Base-by-base conservation (phyloP, 148 eudicot genomes). In the Cornus suecica region DNA sequence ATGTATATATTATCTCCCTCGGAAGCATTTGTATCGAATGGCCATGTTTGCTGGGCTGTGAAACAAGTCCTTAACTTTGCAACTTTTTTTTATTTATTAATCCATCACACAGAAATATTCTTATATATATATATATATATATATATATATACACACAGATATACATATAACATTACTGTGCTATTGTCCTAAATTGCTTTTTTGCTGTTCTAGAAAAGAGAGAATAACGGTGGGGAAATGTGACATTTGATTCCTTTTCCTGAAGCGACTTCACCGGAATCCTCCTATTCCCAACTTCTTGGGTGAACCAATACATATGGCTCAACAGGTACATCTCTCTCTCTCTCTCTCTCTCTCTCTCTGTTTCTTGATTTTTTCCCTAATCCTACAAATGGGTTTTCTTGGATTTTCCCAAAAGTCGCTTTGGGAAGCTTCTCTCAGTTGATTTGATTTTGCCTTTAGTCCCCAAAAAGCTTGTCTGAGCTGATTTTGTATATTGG, bases 281-380 rank as follows among this genome's bases (percentile, higher is more conserved):
- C 52, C 25, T 34, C 20, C 52, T 54, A 26, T 54, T 14, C 70
- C 68, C 10, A 20, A 7, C 27, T 29, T 2, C 52, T 2, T 56
- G 30, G 25, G 66, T 2, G 26, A 70, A 30, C 16, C 22, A 29
- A 27, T 63, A 54, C 29, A 70, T 37, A 82, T 74, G 85, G 81
- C 76, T 75, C 81, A 74, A 15, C 81, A 75, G 85, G 85, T 82
- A 82, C 74, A 27, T 24, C 7, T 18, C 58, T 71, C 11, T 25
- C 67, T 27, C 61, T 41, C 23, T 69, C 42, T 30, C 65, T 30
- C n/a, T 30, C n/a, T 32, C 45, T 30, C 64, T 54, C 0, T 23
- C 34, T 62, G 31, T 61, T 61, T 62, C 29, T 61, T 8, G n/a
- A 30, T 14, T 60, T 32, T 32, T 6, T 60, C n/a, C 23, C 23